A percentile compares a stretch with the other conserved stretches of the same genome.
Conservation (phyloP, 2,329 filamentous ascomycete genomes). For the Alternaria atra region DNA sequence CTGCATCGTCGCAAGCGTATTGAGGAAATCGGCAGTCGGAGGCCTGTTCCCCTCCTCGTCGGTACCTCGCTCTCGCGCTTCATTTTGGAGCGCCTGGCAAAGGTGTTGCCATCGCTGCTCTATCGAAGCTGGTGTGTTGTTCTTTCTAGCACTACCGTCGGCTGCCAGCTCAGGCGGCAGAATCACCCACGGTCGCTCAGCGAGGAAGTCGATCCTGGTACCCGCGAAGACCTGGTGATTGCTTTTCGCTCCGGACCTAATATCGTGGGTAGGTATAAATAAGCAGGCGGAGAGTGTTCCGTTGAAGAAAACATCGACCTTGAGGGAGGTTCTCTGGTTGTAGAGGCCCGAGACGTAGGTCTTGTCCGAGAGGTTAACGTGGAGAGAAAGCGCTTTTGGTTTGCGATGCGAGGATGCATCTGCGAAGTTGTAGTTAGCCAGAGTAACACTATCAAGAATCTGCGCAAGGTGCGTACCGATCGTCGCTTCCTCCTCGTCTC, state of each 20-base stretch:
- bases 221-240: conserved; percentile 51
- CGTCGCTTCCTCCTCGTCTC: too few relatives aligned
- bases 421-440: not conserved
- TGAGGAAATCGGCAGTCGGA: conserved; percentile 52
- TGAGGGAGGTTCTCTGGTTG: conserved; percentile 48
- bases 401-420: not conserved
- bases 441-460: not conserved
- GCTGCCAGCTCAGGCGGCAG: conserved; percentile 35
- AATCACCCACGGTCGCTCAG: conserved; percentile 58
- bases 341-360: conserved; percentile 38
- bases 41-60: conserved; percentile 44
- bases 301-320: conserved; percentile 60
- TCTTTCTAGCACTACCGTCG: conserved; percentile 29
- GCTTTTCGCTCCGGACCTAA: conserved; percentile 24
- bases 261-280: conserved; percentile 36
- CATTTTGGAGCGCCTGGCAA: conserved; percentile 38
- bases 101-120: conserved; percentile 50
- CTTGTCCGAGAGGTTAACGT: conserved; percentile 43
- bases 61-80: conserved; percentile 47
- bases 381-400: conserved; percentile 39
- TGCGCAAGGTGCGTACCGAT: not conserved
- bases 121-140: conserved; percentile 8
- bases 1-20: conserved; percentile 46
- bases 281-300: conserved; percentile 52
- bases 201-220: conserved; percentile 48